Conservation (phyloP, 306 rosid genomes). For the Vachellia pachyceras region DNA sequence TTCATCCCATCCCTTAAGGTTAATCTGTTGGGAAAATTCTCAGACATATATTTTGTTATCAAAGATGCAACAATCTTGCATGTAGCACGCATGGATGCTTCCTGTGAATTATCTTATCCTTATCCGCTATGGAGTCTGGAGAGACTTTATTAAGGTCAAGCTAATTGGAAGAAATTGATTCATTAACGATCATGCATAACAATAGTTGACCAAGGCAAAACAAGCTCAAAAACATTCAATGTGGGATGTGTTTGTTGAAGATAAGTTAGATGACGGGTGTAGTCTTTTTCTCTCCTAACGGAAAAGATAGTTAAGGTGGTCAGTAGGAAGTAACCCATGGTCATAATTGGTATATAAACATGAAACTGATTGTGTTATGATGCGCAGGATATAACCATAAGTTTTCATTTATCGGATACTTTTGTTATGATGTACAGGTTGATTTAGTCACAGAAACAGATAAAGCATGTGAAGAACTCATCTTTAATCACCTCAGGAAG, state of each 20-base stretch:
- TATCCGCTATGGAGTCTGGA: background rate
- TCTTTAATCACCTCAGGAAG: slow-evolving; percentile 74
- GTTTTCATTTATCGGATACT: background rate
- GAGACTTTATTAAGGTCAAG: background rate
- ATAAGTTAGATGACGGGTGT: background rate
- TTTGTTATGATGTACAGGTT: slow-evolving; percentile 56
- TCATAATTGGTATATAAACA: background rate
- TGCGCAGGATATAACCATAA: background rate
- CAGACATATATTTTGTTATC: background rate
- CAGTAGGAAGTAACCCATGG: background rate
- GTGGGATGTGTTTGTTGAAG: background rate
- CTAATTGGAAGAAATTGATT: background rate
- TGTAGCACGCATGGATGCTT: background rate
- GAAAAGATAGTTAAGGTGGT: background rate
- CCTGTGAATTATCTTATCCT: background rate
- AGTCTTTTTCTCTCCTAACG: background rate
- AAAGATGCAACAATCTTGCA: background rate
- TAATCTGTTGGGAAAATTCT: background rate
- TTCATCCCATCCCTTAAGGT: background rate
- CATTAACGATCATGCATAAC: background rate
- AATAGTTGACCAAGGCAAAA: background rate
- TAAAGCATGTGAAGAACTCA: slow-evolving; percentile 89
- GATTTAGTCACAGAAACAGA: slow-evolving; percentile 98
- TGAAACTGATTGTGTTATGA: background rate
- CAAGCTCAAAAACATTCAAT: background rate